Evolutionary conservation across 495 filamentous ascomycete species (phyloP).

Genomic region (Daldinia vernicosa): DNA sequence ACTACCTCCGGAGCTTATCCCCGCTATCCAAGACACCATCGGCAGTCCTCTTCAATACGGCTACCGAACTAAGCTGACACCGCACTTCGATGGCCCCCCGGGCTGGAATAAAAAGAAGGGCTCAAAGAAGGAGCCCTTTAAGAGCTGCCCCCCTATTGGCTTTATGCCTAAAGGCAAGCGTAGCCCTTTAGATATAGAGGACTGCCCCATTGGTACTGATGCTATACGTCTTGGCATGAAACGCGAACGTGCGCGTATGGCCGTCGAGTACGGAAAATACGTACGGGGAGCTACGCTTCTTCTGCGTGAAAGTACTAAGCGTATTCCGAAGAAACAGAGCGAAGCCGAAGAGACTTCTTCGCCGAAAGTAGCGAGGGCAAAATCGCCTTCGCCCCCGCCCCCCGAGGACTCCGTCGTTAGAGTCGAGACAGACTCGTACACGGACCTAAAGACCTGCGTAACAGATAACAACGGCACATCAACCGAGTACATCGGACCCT

Average conservation of each 20-base stretch:
- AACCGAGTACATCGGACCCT: slow-evolving; percentile 87
- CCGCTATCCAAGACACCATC: slow-evolving; percentile 82
- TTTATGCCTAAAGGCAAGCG: slow-evolving; percentile 82
- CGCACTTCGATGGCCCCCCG: slow-evolving; percentile 84
- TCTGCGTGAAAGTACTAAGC: slow-evolving; percentile 82
- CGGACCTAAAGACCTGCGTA: slow-evolving; percentile 84
- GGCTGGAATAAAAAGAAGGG: slow-evolving; percentile 49
- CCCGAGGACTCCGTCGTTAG: slow-evolving; percentile 36
- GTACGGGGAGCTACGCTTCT: slow-evolving; percentile 85
- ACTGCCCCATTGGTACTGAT: slow-evolving; percentile 94
- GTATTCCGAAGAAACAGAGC: slow-evolving; percentile 63
- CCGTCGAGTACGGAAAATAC: slow-evolving; percentile 73
- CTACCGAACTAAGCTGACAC: slow-evolving; percentile 96
- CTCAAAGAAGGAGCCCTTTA: slow-evolving; percentile 52
- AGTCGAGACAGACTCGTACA: slow-evolving; percentile 57
- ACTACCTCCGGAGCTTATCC: slow-evolving; percentile 77
- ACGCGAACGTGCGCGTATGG: slow-evolving; percentile 74
- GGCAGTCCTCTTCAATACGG: slow-evolving; percentile 88
- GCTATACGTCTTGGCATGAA: slow-evolving; percentile 79
- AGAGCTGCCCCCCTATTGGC: slow-evolving; percentile 80
- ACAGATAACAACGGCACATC: slow-evolving; percentile 82
- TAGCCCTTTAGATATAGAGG: slow-evolving; percentile 88
- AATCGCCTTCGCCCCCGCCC: slow-evolving; percentile 16
- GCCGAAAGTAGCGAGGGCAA: slow-evolving; percentile 13
- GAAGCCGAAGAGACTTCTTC: slow-evolving; percentile 14